phyloP scores from a whole-genome alignment of 345 rosid genomes.

The Psidium friedrichsthalianum region DNA sequence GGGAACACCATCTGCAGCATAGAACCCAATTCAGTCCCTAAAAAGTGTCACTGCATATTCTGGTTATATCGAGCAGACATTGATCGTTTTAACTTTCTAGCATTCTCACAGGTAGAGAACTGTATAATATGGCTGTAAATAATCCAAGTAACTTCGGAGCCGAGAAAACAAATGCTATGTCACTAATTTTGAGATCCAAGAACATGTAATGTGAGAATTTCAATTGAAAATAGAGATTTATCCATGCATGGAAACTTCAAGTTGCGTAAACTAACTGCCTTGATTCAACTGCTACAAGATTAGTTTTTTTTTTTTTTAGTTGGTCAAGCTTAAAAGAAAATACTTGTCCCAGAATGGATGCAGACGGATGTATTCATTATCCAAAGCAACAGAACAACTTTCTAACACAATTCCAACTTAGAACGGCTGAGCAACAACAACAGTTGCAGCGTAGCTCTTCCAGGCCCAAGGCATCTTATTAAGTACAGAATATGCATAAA shows the following conservation, averaged over 20 bases:
- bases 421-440: neutral
- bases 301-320: no score
- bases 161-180: neutral
- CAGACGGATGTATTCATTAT: neutral
- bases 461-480: constrained; percentile 13
- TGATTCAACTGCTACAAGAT: no score
- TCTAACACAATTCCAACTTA: neutral
- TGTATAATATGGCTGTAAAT: no score
- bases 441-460: neutral
- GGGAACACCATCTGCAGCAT: constrained; percentile 18
- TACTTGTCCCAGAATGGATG: neutral
- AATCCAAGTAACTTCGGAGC: no score
- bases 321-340: no score
- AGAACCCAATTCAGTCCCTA: neutral
- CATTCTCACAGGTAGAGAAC: no score
- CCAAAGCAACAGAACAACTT: no score
- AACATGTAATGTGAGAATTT: neutral
- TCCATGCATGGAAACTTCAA: neutral
- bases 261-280: neutral
- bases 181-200: no score
- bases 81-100: no score
- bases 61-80: no score
- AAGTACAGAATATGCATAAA: neutral
- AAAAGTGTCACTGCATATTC: no score
- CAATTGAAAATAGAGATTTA: neutral